Conservation (phyloP, 2,329 filamentous ascomycete species). For the Polytolypa hystricis region DNA sequence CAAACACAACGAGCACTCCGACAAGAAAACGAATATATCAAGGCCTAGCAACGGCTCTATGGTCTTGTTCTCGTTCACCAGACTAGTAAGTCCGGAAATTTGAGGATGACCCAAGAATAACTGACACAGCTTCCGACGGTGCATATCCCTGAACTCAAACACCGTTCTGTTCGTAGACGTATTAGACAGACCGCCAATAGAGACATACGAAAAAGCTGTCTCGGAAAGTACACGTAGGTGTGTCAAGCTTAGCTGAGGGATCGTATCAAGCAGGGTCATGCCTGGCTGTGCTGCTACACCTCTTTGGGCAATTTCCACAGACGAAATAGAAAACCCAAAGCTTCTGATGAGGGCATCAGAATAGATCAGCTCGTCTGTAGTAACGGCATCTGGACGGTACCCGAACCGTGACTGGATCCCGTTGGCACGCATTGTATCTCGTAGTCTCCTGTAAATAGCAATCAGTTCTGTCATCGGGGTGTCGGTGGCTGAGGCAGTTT, state of each 20-base stretch:
- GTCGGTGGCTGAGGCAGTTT: constrained; percentile 19
- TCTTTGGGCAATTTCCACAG: constrained; percentile 83
- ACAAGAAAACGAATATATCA: constrained; percentile 51
- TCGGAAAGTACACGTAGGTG: constrained; percentile 82
- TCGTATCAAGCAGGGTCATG: constrained; percentile 66
- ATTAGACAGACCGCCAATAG: constrained; percentile 58
- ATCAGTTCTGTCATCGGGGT: constrained; percentile 38
- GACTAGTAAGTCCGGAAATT: constrained; percentile 22
- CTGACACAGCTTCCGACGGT: constrained; percentile 62
- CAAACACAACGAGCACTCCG: constrained; percentile 64
- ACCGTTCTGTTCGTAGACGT: constrained; percentile 51
- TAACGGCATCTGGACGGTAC: constrained; percentile 30
- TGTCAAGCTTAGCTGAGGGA: constrained; percentile 72
- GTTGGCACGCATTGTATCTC: constrained; percentile 44
- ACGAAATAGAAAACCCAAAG: constrained; percentile 75
- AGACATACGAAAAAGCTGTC: constrained; percentile 74
- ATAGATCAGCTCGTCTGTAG: constrained; percentile 38
- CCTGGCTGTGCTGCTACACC: constrained; percentile 65
- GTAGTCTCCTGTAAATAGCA: constrained; percentile 45
- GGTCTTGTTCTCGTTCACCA: constrained; percentile 24
- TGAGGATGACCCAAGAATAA: constrained; percentile 54
- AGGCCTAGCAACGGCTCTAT: constrained; percentile 29
- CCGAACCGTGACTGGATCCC: constrained; percentile 37
- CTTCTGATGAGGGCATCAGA: constrained; percentile 33
- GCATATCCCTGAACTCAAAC: constrained; percentile 55